phyloP scores from a whole-genome alignment of 2,329 filamentous ascomycete species.

The Colletotrichum spinosum region DNA sequence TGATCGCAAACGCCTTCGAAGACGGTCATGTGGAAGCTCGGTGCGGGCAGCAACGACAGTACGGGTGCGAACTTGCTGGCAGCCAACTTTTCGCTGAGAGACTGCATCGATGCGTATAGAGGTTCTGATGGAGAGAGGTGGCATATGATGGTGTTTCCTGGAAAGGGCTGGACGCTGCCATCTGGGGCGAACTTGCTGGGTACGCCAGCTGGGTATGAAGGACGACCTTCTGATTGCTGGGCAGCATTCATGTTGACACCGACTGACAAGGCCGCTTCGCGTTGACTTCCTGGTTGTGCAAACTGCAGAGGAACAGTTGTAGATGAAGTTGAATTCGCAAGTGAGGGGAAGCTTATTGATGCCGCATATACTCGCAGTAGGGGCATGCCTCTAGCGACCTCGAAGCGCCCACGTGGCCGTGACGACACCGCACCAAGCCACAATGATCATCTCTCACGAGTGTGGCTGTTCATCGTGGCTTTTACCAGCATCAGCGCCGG shows the following conservation, averaged over 20 bases:
- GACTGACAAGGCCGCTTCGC: too few relatives aligned
- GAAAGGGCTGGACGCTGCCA: conserved; percentile 41
- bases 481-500: neutral
- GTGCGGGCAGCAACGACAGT: conserved; percentile 40
- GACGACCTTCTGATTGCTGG: neutral
- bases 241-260: neutral
- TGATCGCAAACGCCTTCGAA: conserved; percentile 44
- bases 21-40: conserved; percentile 45
- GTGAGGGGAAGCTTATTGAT: neutral
- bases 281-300: too few relatives aligned
- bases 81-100: conserved; percentile 38
- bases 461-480: conserved; percentile 3
- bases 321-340: neutral
- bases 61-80: conserved; percentile 35
- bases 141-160: conserved; percentile 43
- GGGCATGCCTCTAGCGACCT: neutral
- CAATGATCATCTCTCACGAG: too few relatives aligned
- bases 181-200: conserved; percentile 42
- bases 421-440: neutral
- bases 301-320: neutral
- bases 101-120: conserved; percentile 39
- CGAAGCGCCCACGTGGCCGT: neutral
- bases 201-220: conserved; percentile 38
- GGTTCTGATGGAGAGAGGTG: conserved; percentile 37
- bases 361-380: neutral